Base-by-base conservation (phyloP, 106 monocot genomes). In the Narthecium ossifragum region DNA sequence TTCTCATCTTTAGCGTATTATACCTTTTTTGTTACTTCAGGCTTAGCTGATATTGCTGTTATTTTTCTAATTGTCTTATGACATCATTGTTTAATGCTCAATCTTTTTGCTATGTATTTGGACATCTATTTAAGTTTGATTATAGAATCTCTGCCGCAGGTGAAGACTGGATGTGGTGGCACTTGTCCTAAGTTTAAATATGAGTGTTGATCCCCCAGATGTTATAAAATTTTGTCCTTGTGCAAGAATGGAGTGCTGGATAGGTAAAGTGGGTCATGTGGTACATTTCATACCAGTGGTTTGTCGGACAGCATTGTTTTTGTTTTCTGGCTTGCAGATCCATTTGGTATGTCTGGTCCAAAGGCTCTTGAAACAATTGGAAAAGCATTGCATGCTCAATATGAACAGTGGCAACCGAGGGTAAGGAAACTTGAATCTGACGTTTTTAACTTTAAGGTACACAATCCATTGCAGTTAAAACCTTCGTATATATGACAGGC, bases 191-290 rank as follows among this genome's bases (percentile, higher is more conserved):
- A 90, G 93, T 78, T 82, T 94, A 64, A 94, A 94, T 62, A 90
- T 94, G 53, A 75, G 77, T 66, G 85, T 94, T 72, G 93, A 94
- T 63, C 93, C 93, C 7, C 89, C 93, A 33, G 93, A 94, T 70
- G 83, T 90, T 53, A 90, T 94, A 69, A 94, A 94, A 78, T 90
- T 94, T 22, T 94, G 89, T 60, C 93, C 93, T 68, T 94, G 93
- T 83, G 93, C 93, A 31, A 74, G 93, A 78, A 83, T 85, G 89
- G 93, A 94, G 55, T 94, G 93, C 74, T 94, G 93, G 93, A 89
- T 94, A 82, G 93, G 93, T 94, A 85, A 84, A 55, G 12, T 34
- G 22, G 6, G 5, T 15, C n/a, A n/a, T 17, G 20, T 45, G n/a
- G n/a, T n/a, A n/a, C n/a, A n/a, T n/a, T n/a, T n/a, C n/a, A n/a